Conservation (phyloP, 140 eudicot species). For the Bidens hawaiensis region DNA sequence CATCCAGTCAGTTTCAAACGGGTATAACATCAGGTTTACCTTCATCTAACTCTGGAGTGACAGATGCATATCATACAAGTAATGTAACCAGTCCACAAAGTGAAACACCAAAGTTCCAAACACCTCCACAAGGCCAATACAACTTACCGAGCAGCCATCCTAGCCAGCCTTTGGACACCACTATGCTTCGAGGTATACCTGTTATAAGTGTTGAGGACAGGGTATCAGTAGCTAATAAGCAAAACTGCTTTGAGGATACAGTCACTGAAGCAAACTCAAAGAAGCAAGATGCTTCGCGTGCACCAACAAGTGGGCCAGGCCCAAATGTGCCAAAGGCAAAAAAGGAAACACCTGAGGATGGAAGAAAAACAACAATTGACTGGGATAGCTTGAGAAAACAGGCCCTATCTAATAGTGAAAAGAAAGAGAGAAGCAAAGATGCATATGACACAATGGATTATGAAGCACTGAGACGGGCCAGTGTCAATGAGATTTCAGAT, state of each 20-base stretch:
- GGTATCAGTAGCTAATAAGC: not conserved
- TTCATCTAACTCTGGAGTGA: conserved; percentile 19
- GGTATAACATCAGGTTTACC: conserved; percentile 20
- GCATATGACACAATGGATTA: conserved; percentile 71
- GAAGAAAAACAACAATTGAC: conserved; percentile 38
- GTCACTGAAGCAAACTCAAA: conserved; percentile 30
- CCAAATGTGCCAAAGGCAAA: conserved; percentile 28
- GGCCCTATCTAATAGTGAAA: conserved; percentile 35
- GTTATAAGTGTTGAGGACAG: not conserved
- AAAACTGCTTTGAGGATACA: conserved; percentile 1
- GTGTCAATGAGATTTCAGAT: conserved; percentile 61
- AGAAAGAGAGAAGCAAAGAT: conserved; percentile 48
- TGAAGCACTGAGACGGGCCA: conserved; percentile 64
- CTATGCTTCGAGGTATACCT: not conserved
- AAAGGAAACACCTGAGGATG: conserved; percentile 51
- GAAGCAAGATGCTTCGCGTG: conserved; percentile 29
- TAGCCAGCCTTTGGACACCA: not conserved
- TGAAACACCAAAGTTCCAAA: conserved; percentile 10
- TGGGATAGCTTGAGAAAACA: conserved; percentile 77
- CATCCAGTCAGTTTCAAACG: conserved; percentile 15
- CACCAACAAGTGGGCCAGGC: conserved; percentile 16
- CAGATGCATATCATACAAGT: conserved; percentile 21
- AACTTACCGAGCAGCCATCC: not conserved
- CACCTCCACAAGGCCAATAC: conserved; percentile 16
- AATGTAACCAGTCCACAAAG: conserved; percentile 18